Conservation (phyloP, 2,329 filamentous ascomycete genomes). For the Cladobotryum mycophilum region DNA sequence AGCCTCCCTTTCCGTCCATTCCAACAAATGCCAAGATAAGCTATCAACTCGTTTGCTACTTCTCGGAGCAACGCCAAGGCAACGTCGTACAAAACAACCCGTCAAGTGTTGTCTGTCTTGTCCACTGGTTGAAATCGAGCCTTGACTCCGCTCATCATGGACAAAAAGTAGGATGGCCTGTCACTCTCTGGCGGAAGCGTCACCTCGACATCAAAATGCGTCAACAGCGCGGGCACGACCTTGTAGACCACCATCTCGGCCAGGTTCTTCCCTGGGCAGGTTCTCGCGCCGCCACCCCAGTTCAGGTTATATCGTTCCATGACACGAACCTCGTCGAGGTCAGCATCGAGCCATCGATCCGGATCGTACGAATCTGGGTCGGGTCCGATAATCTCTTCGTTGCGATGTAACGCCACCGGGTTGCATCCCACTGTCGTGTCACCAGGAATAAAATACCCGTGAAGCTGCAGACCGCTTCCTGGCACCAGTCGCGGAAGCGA, state of each 20-base stretch:
- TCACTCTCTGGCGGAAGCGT: conserved; percentile 32
- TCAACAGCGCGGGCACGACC: conserved; percentile 34
- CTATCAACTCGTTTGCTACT: not conserved
- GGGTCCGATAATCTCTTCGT: conserved; percentile 41
- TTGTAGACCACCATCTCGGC: conserved; percentile 46
- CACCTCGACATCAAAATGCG: conserved; percentile 39
- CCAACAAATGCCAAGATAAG: no score
- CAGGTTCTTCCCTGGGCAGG: conserved; percentile 45
- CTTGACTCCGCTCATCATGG: conserved; percentile 43
- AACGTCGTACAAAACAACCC: not conserved
- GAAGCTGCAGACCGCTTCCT: conserved; percentile 27
- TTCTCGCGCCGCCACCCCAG: conserved; percentile 46
- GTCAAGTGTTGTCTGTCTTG: not conserved
- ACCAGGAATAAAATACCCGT: conserved; percentile 35
- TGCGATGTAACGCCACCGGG: conserved; percentile 44
- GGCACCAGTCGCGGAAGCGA: conserved; percentile 43
- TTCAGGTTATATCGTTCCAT: conserved; percentile 46
- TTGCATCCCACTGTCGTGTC: conserved; percentile 46
- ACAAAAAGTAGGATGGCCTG: conserved; percentile 44
- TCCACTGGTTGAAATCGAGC: conserved; percentile 29
- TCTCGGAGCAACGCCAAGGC: not conserved
- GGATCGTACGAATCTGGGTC: conserved; percentile 40
- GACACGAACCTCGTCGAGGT: conserved; percentile 19
- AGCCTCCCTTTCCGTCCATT: no score
- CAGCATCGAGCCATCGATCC: conserved; percentile 39